Percentiles rank a stretch among this genome's conserved stretches.
Evolutionary conservation across 441 rosid genomes (phyloP).

Genomic region (Syzygium syzygioides): DNA sequence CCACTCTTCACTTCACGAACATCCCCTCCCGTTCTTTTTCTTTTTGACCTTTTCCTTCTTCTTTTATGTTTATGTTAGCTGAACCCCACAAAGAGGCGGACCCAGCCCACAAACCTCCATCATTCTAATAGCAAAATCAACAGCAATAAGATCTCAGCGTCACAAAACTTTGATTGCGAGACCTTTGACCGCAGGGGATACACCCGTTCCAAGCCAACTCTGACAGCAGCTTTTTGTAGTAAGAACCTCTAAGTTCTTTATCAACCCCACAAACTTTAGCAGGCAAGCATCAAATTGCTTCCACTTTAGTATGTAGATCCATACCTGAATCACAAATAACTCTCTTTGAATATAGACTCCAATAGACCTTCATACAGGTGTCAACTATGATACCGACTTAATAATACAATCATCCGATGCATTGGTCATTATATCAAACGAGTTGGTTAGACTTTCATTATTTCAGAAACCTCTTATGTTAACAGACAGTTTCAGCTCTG

Average conservation of each 20-base stretch:
- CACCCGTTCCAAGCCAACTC: no score
- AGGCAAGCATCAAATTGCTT: not conserved
- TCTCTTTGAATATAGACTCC: not conserved
- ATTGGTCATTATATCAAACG: not conserved
- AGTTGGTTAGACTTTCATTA: not conserved
- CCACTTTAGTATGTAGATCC: not conserved
- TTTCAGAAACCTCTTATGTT: no score
- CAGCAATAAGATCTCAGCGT: no score
- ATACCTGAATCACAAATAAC: not conserved
- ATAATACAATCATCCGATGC: not conserved
- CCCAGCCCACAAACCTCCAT: no score
- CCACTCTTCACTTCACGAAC: no score
- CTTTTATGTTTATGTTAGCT: no score
- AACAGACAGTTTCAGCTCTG: no score
- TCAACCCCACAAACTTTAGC: not conserved
- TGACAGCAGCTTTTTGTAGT: not conserved
- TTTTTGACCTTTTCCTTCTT: no score
- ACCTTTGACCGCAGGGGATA: not conserved
- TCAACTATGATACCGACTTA: not conserved
- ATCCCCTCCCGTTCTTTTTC: no score
- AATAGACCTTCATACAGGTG: not conserved
- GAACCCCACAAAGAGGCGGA: no score
- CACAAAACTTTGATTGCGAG: not conserved
- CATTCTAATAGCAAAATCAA: no score
- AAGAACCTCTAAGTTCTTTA: not conserved